Evolutionary conservation across 495 filamentous ascomycete genomes (phyloP).

Genomic region (Schizothecium vesticola): DNA sequence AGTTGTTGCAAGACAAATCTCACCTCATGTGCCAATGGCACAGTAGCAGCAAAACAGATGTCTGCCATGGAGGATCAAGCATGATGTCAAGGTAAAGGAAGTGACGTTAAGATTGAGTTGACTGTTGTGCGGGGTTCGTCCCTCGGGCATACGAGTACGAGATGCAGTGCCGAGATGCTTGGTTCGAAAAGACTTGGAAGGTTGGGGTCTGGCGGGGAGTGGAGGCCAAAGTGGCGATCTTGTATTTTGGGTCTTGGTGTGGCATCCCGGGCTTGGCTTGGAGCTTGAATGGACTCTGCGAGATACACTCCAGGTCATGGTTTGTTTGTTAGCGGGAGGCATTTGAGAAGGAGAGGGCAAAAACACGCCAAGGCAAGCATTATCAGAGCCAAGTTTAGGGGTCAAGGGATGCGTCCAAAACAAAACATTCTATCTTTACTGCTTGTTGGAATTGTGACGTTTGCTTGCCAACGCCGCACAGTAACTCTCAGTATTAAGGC

Average conservation of each 20-base stretch:
- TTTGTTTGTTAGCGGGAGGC: no score
- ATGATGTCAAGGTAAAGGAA: not conserved
- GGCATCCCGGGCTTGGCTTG: not conserved
- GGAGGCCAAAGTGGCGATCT: not conserved
- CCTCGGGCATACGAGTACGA: not conserved
- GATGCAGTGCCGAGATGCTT: not conserved
- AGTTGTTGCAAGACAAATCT: not conserved
- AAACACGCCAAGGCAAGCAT: no score
- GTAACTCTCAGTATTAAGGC: no score
- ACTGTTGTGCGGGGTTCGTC: not conserved
- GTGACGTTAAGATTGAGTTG: not conserved
- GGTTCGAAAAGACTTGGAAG: not conserved
- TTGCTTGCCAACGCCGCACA: no score
- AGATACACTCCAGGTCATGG: no score
- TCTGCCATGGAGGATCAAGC: not conserved
- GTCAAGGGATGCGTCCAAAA: not conserved
- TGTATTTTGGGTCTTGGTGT: not conserved
- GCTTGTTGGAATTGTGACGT: no score
- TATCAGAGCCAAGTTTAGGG: not conserved
- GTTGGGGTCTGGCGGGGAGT: not conserved
- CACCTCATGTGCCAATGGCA: not conserved
- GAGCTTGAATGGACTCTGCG: not conserved
- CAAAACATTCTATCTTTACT: not conserved
- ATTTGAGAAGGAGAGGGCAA: no score
- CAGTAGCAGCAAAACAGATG: not conserved